These are phyloP conservation scores for Eucalyptus guilfoylei DNA, from an alignment of 345 rosid species.

Conservation along the genomic window DNA sequence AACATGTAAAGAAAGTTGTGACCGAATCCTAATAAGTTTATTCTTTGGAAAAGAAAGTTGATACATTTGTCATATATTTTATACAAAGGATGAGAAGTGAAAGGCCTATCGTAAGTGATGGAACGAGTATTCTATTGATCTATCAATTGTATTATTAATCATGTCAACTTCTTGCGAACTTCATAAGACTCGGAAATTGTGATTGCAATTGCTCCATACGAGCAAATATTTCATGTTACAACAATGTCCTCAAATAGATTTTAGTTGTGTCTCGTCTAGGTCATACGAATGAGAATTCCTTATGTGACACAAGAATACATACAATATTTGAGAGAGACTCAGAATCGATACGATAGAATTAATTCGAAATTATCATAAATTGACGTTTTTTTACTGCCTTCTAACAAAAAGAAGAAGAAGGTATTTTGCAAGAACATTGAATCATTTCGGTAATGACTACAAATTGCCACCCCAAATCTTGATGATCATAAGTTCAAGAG, in stretches of 20 bases:
- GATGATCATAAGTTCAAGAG: background rate
- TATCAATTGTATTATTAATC: background rate
- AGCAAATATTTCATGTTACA: background rate
- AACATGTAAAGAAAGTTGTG: background rate
- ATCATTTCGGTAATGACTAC: background rate
- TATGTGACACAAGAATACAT: background rate
- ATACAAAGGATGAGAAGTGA: background rate
- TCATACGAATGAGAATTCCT: background rate
- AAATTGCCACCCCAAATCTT: background rate
- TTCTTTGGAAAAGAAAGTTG: background rate
- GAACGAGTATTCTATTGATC: background rate
- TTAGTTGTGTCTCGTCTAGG: background rate
- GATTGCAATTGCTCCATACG: background rate
- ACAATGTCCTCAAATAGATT: background rate
- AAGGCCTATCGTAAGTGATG: too few species aligned
- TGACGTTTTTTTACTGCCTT: rapidly evolving
- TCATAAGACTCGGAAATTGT: background rate
- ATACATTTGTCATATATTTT: background rate
- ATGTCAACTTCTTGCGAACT: rapidly evolving
- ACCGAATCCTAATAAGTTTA: background rate
- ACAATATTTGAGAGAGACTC: background rate
- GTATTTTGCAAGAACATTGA: background rate
- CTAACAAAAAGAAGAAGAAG: rapidly evolving
- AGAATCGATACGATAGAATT: rapidly evolving
- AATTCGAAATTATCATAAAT: rapidly evolving